These are phyloP conservation scores for Myxozyma sirexii DNA, from an alignment of 805 yeast species.

Conservation along the genomic window DNA sequence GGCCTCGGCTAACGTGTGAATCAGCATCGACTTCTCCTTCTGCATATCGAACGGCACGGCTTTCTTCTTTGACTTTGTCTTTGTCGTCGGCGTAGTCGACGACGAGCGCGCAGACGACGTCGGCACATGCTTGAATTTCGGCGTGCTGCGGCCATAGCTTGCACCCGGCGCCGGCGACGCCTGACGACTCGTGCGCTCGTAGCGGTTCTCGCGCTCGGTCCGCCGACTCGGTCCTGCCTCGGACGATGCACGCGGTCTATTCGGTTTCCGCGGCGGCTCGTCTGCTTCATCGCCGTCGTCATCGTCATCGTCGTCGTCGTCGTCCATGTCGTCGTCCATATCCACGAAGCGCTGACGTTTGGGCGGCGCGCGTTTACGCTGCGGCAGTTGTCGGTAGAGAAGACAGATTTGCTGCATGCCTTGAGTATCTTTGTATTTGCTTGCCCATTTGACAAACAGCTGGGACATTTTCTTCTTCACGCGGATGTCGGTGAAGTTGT, in stretches of 20 bases:
- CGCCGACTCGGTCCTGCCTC: not conserved
- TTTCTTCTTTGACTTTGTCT: not conserved
- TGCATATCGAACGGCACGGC: slow-evolving; percentile 44
- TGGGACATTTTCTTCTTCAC: slow-evolving; percentile 54
- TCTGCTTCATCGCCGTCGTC: slow-evolving; percentile 21
- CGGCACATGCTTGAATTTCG: not conserved
- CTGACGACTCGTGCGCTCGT: slow-evolving; percentile 5
- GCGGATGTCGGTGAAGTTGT: slow-evolving; percentile 44
- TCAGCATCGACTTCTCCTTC: slow-evolving; percentile 73
- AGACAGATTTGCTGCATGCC: slow-evolving; percentile 54
- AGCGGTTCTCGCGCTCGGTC: not conserved
- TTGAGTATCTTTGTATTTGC: slow-evolving; percentile 53
- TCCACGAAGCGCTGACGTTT: slow-evolving; percentile 31
- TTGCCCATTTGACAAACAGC: slow-evolving; percentile 69
- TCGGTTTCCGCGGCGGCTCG: slow-evolving; percentile 24
- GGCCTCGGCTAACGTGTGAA: slow-evolving; percentile 69
- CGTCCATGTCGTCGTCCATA: slow-evolving; percentile 30
- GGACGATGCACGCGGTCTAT: slow-evolving; percentile 21
- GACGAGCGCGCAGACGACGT: not conserved
- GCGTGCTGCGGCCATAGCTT: not conserved
- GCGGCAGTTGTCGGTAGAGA: slow-evolving; percentile 53
- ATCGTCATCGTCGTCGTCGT: slow-evolving; percentile 24
- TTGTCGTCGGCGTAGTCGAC: slow-evolving; percentile 1
- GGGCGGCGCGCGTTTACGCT: slow-evolving; percentile 38
- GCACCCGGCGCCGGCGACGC: not conserved